Evolutionary conservation across 352 stramenopile genomes (phyloP).

Genomic region (Phytophthora pini): DNA sequence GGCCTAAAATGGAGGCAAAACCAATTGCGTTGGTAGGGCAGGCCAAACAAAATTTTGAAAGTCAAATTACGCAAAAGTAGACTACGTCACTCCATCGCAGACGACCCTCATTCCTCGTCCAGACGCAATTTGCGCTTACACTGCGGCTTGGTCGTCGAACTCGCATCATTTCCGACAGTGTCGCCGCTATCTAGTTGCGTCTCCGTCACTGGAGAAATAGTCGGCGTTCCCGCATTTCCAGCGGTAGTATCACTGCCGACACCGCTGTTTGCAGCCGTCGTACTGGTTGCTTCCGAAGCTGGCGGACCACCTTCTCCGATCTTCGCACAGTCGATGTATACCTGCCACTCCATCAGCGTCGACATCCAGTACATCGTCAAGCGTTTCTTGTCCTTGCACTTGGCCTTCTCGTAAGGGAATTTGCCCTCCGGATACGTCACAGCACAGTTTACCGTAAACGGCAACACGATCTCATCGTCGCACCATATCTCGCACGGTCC

Average conservation of each 20-base stretch:
- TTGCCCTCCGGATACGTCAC: conserved; percentile 31
- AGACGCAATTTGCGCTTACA: conserved; percentile 12
- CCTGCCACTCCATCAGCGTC: conserved; percentile 32
- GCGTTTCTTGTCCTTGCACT: conserved; percentile 38
- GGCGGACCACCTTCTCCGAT: conserved; percentile 22
- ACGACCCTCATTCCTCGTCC: not conserved
- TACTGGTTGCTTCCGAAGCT: conserved; percentile 3
- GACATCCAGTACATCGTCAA: conserved; percentile 50
- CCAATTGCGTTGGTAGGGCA: too few relatives aligned
- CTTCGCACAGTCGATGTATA: conserved; percentile 31
- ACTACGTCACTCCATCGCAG: too few relatives aligned
- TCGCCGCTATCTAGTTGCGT: not conserved
- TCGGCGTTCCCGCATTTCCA: too few relatives aligned
- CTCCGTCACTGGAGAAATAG: too few relatives aligned
- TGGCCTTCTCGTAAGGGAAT: conserved; percentile 40
- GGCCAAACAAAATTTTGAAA: too few relatives aligned
- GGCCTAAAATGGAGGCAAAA: too few relatives aligned
- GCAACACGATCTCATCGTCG: conserved; percentile 48
- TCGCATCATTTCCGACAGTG: conserved; percentile 4
- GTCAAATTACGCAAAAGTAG: too few relatives aligned
- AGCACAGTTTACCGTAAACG: conserved; percentile 46
- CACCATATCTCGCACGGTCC: conserved; percentile 57
- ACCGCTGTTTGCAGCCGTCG: not conserved
- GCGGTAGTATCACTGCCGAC: too few relatives aligned
- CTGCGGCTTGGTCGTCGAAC: not conserved